Base-by-base conservation (phyloP, 1,284 basidiomycete species). In the Testicularia cyperi region DNA sequence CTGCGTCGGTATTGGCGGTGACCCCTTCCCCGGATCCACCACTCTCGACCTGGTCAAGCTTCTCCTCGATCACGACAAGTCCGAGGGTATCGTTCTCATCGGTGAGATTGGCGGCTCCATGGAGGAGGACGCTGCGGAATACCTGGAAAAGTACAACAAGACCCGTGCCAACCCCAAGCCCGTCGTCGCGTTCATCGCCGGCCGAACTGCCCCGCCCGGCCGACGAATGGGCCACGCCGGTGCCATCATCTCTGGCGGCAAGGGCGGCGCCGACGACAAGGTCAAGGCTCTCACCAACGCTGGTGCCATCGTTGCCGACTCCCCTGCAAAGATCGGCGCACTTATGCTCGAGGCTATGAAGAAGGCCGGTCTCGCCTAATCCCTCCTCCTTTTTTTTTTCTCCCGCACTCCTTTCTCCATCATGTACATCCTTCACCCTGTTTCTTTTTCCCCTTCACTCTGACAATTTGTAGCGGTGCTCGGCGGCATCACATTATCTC, bases 91-190 rank as follows among this genome's bases (percentile, higher is more conserved):
- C 65, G 94, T 99, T 45, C 82, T 98, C 66, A 99, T 99, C 72
- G 95, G 95, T 66, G 95, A 99, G 80, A 99, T 99, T 72, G 95
- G 95, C 70, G 95, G 95, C 21, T 87, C 88, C 15, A 98, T 97
- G 92, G 95, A 99, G 80, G 95, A 99, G 78, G 94, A 98, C 68
- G 95, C 95, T 14, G 95, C 95, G 4, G 95, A 92, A 72, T 95
- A 92, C 80, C 82, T 99, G 46, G 87, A 88, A 77, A 82, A 85
- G 78, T 87, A 90, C 82, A 99, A 99, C 84, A 88, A 90, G 79
- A 90, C 88, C 31, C 83, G 88, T 31, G 79, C 80, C 55, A 83
- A 87, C 70, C 90, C 90, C 61, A 98, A 98, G 80, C 95, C 95
- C 43, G 91, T 98, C 31, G 91, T 98, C 48, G 89, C 88, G 41